A percentile compares a stretch with the other conserved stretches of the same genome.
These are phyloP conservation scores for Pyrenophora teres DNA, from an alignment of 2,329 filamentous ascomycete genomes.

Conservation along the genomic window DNA sequence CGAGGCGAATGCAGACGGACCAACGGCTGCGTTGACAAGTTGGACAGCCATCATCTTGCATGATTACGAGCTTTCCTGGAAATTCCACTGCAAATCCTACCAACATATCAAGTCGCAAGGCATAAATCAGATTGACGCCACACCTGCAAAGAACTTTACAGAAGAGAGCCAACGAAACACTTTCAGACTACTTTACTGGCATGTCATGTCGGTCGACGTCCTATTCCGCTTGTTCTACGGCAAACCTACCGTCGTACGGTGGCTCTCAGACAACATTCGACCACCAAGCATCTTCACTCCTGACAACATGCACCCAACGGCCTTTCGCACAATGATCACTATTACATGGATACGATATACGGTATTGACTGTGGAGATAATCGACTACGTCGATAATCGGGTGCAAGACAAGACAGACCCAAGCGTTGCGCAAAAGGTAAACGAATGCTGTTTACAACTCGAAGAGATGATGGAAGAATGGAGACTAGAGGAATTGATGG, in stretches of 20 bases:
- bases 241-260: conserved; percentile 31
- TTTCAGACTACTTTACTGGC: conserved; percentile 31
- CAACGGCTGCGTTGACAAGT: conserved; percentile 26
- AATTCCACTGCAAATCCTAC: conserved; percentile 36
- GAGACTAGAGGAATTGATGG: conserved; percentile 13
- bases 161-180: conserved; percentile 27
- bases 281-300: conserved; percentile 26
- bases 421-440: conserved; percentile 13
- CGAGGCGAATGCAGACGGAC: conserved; percentile 24
- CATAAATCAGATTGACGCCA: conserved; percentile 28
- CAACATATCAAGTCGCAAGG: conserved; percentile 26
- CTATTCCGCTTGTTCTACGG: conserved; percentile 36
- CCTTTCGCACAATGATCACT: conserved; percentile 16
- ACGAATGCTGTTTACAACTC: conserved; percentile 23
- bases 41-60: conserved; percentile 35
- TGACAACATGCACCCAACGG: conserved; percentile 25
- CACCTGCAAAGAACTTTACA: conserved; percentile 24
- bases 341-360: conserved; percentile 32
- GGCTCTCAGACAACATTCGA: conserved; percentile 23
- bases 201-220: conserved; percentile 29
- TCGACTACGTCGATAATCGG: conserved; percentile 24
- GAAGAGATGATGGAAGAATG: conserved; percentile 22
- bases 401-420: not conserved
- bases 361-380: conserved; percentile 23
- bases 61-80: conserved; percentile 38